phyloP scores from a whole-genome alignment of 1,284 basidiomycete species.

The Cerioporus squamosus region DNA sequence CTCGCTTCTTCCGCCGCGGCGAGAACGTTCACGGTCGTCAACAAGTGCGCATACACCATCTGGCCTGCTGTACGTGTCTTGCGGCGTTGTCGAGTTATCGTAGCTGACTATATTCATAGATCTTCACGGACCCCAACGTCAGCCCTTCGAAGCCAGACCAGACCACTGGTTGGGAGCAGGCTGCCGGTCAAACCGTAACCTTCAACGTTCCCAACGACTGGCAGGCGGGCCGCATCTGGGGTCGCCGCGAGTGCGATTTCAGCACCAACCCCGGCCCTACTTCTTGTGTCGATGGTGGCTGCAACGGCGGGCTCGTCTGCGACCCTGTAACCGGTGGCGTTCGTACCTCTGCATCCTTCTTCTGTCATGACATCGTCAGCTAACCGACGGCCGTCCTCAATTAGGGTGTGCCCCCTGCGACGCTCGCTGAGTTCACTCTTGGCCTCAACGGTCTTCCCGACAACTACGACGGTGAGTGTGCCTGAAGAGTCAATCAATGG shows the following conservation, averaged over 20 bases:
- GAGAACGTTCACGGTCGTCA: slow-evolving; percentile 20
- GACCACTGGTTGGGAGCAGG: slow-evolving; percentile 33
- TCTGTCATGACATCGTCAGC: too few species aligned
- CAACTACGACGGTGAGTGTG: slow-evolving; percentile 43
- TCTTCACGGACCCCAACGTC: slow-evolving; percentile 29
- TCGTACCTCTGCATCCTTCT: background rate
- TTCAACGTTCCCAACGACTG: slow-evolving; percentile 43
- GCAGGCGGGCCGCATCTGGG: slow-evolving; percentile 46
- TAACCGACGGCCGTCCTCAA: too few species aligned
- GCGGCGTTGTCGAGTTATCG: background rate
- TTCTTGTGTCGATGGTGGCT: slow-evolving; percentile 48
- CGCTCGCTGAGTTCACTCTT: slow-evolving; percentile 48
- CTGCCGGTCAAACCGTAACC: slow-evolving; percentile 33
- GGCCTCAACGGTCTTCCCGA: slow-evolving; percentile 33
- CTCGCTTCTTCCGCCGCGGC: slow-evolving; percentile 17
- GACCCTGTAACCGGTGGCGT: slow-evolving; percentile 40
- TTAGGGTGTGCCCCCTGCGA: slow-evolving; percentile 39
- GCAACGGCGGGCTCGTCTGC: slow-evolving; percentile 52
- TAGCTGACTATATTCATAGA: slow-evolving; percentile 16
- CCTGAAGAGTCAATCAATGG: too few species aligned
- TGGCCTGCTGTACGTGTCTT: slow-evolving; percentile 34
- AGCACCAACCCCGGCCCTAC: slow-evolving; percentile 41
- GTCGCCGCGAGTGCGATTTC: slow-evolving; percentile 50
- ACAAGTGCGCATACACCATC: slow-evolving; percentile 22
- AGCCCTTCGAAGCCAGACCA: too few species aligned